A percentile compares a stretch with the other conserved stretches of the same genome.
phyloP scores from a whole-genome alignment of 371 early-diverging fungal genomes.

The Rhizopus arrhizus region DNA sequence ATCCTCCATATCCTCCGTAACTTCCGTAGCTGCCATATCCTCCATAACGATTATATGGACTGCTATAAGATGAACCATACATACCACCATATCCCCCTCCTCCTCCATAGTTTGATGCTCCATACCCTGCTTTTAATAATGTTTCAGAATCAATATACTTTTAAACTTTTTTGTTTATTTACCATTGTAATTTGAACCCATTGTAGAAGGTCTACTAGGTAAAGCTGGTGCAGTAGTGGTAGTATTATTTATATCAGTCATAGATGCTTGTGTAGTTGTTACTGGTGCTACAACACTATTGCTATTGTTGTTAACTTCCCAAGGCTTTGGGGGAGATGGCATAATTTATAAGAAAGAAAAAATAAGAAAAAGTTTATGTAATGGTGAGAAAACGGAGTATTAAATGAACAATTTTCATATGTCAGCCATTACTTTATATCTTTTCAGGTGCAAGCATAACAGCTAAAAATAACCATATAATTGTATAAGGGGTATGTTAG shows the following conservation, averaged over 20 bases:
- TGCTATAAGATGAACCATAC: slow-evolving; percentile 26
- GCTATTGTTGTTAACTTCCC: slow-evolving; percentile 71
- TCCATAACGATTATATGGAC: slow-evolving; percentile 40
- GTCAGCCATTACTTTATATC: neutral
- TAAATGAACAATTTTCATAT: slow-evolving; percentile 2
- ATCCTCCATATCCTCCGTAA: slow-evolving; percentile 29
- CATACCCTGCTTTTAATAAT: slow-evolving; percentile 14
- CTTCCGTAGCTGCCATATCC: slow-evolving; percentile 21
- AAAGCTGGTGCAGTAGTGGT: slow-evolving; percentile 30
- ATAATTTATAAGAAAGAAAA: slow-evolving; percentile 40
- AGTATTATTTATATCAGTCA: slow-evolving; percentile 10
- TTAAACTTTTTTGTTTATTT: slow-evolving; percentile 8
- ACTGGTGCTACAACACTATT: slow-evolving; percentile 27
- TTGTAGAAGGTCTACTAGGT: slow-evolving; percentile 36
- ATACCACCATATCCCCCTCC: slow-evolving; percentile 11
- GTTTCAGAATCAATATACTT: neutral
- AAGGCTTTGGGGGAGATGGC: slow-evolving; percentile 94
- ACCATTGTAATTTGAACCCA: slow-evolving; percentile 13
- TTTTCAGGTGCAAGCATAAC: neutral
- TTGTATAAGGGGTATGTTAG: no score
- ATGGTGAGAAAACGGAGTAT: slow-evolving; percentile 3
- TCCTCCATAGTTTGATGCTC: slow-evolving; percentile 4
- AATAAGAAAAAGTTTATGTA: slow-evolving; percentile 10
- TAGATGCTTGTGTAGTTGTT: slow-evolving; percentile 23
- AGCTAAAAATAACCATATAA: neutral